Evolutionary conservation across 163 green algal genomes (phyloP), one percentile per base, ranked within the genome.

Genomic region (Chlorella variabilis): DNA sequence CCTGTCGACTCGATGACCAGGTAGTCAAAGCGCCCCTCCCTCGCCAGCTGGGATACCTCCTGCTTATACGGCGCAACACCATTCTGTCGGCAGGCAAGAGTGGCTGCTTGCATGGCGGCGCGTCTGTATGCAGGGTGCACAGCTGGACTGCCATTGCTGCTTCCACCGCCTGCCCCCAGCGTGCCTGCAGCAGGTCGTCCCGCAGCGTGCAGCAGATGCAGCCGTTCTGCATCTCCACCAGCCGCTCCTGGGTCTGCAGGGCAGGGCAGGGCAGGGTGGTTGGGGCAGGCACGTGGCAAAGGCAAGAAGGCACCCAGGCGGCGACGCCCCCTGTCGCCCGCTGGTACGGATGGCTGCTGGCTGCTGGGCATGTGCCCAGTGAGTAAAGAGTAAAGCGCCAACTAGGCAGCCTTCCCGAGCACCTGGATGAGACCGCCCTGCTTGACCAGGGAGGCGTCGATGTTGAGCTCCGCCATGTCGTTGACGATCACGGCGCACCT

Each of bases 381-480:
- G 45, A n/a, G n/a, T n/a, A n/a, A n/a, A n/a, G n/a, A n/a, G n/a
- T n/a, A n/a, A n/a, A n/a, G n/a, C n/a, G n/a, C n/a, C n/a, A n/a
- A 54, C 45, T 15, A 54, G 45, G 45, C 45, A 54, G 18, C 54
- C 54, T 29, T 29, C 18, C 23, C 54, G 2, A 7, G 9, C 49
- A 87, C 86, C 78, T 90, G 78, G 9, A 92, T 71, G 4, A 90
- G 54, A 1, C 68, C 58, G 56, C 48, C 82, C 33, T 56, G 59
- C 59, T 86, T 88, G n/a, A 96, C 80, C n/a, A 97, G 79, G 21
- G 78, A 68, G 38, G 89, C 89, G 83, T 98, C 95, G 49, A 98
- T 96, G 86, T 98, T 98, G 29, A 98, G n/a, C 36, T 92, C 91
- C 9, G 93, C 93, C 92, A 98, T 96, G 78, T 98, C 95, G 74